phyloP scores from a whole-genome alignment of 257 asterid species.

The Solanum chilense region DNA sequence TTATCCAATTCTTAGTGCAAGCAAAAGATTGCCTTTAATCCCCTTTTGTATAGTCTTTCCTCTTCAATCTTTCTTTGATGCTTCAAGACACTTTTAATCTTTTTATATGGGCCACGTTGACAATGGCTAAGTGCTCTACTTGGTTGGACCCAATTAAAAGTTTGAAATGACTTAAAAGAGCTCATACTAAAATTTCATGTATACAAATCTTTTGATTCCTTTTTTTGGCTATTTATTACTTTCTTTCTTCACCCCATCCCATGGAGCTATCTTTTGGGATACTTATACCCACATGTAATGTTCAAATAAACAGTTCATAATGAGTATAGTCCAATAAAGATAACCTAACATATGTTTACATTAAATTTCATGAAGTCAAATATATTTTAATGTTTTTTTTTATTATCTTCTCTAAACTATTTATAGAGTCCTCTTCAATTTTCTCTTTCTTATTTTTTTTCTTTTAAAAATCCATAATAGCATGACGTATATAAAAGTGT shows the following conservation, averaged over 20 bases:
- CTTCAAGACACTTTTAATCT: background rate
- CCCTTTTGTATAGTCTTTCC: background rate
- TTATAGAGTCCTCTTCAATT: background rate
- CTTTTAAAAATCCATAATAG: background rate
- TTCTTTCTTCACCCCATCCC: background rate
- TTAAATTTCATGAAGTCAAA: background rate
- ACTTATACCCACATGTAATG: background rate
- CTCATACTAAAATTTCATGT: background rate
- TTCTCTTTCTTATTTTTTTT: background rate
- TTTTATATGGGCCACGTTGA: constrained; percentile 1
- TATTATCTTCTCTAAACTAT: background rate
- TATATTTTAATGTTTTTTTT: background rate
- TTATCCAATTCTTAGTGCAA: constrained; percentile 39
- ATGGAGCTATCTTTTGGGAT: background rate
- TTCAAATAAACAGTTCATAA: background rate
- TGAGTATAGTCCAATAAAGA: background rate
- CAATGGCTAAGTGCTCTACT: background rate
- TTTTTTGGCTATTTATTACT: background rate
- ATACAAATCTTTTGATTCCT: background rate
- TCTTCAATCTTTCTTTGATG: background rate
- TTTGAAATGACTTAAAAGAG: background rate
- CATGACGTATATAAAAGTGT: background rate
- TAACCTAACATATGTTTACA: background rate
- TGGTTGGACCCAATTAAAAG: background rate
- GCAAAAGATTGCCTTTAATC: constrained; percentile 43